Percentiles rank a stretch among this genome's conserved stretches.
Evolutionary conservation across 2,329 filamentous ascomycete species (phyloP).

Genomic region (Aspergillus fumigatiaffinis): DNA sequence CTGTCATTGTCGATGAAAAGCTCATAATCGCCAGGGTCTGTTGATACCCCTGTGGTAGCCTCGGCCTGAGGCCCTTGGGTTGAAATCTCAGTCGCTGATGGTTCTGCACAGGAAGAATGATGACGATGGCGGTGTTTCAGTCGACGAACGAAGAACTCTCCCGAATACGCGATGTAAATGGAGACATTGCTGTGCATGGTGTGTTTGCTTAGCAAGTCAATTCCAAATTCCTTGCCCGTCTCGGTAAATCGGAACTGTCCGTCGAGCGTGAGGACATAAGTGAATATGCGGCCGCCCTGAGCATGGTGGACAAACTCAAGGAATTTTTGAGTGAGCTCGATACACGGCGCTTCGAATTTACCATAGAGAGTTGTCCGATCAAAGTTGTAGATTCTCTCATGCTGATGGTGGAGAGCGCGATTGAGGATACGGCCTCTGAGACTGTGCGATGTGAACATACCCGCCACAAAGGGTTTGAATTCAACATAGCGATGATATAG

Average conservation of each 20-base stretch:
- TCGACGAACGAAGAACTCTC: constrained; percentile 85
- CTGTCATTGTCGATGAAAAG: constrained; percentile 93
- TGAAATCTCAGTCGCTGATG: constrained; percentile 32
- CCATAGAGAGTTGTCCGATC: constrained; percentile 72
- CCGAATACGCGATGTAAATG: constrained; percentile 85
- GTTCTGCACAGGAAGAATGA: constrained; percentile 24
- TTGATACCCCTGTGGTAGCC: constrained; percentile 42
- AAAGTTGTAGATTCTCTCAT: constrained; percentile 84
- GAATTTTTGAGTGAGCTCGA: constrained; percentile 72
- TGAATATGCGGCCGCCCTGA: constrained; percentile 81
- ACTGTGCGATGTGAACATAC: constrained; percentile 78
- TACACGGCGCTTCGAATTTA: constrained; percentile 60
- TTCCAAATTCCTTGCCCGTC: constrained; percentile 91
- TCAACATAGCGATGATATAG: constrained; percentile 92
- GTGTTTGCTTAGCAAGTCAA: constrained; percentile 90
- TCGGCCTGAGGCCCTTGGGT: constrained; percentile 35
- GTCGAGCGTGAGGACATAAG: constrained; percentile 86
- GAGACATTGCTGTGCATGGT: constrained; percentile 95
- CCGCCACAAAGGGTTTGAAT: constrained; percentile 83
- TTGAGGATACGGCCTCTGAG: constrained; percentile 76
- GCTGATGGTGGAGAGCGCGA: constrained; percentile 84
- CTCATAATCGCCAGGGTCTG: constrained; percentile 65
- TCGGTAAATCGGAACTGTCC: constrained; percentile 87
- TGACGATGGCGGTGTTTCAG: constrained; percentile 48
- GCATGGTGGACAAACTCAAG: constrained; percentile 83